These are phyloP conservation scores for Backusella tarrabulga DNA, from an alignment of 192 early-diverging fungal species.

Conservation along the genomic window DNA sequence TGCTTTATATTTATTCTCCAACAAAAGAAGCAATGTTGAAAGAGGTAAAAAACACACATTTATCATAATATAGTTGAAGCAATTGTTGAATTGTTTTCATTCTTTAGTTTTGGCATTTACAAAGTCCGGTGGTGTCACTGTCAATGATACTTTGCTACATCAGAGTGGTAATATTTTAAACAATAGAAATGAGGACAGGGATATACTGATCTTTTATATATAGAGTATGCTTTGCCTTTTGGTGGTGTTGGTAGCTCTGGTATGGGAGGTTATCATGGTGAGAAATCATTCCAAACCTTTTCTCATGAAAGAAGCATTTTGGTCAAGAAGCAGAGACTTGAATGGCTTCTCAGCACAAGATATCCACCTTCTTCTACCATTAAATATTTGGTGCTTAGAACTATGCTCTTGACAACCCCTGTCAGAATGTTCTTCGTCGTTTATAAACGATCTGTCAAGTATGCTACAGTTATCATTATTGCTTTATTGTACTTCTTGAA, in stretches of 20 bases:
- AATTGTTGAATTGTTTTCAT: not conserved
- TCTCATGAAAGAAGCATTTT: slow-evolving; percentile 71
- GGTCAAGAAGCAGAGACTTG: slow-evolving; percentile 39
- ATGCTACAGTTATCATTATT: not conserved
- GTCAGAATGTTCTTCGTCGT: not conserved
- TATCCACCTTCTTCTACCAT: slow-evolving; percentile 34
- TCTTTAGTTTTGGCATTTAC: slow-evolving; percentile 59
- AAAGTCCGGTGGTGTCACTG: slow-evolving; percentile 69
- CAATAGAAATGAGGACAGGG: not conserved
- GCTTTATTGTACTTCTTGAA: not conserved
- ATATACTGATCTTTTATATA: not conserved
- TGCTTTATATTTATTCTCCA: slow-evolving; percentile 33
- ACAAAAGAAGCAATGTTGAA: slow-evolving; percentile 13
- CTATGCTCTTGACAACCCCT: not conserved
- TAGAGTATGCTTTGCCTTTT: slow-evolving; percentile 65
- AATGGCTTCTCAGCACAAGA: slow-evolving; percentile 16
- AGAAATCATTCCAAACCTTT: slow-evolving; percentile 74
- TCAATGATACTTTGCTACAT: slow-evolving; percentile 83
- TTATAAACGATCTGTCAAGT: not conserved
- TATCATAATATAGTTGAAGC: too few relatives aligned
- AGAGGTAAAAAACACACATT: slow-evolving; percentile 3
- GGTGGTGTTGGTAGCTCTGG: slow-evolving; percentile 87
- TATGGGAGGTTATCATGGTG: slow-evolving; percentile 83
- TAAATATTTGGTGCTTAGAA: slow-evolving; percentile 21
- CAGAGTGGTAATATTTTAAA: slow-evolving; percentile 45